A percentile compares a stretch with the other conserved stretches of the same genome.
Evolutionary conservation across 2,329 filamentous ascomycete genomes (phyloP).

Genomic region (Coniochaeta sp.): DNA sequence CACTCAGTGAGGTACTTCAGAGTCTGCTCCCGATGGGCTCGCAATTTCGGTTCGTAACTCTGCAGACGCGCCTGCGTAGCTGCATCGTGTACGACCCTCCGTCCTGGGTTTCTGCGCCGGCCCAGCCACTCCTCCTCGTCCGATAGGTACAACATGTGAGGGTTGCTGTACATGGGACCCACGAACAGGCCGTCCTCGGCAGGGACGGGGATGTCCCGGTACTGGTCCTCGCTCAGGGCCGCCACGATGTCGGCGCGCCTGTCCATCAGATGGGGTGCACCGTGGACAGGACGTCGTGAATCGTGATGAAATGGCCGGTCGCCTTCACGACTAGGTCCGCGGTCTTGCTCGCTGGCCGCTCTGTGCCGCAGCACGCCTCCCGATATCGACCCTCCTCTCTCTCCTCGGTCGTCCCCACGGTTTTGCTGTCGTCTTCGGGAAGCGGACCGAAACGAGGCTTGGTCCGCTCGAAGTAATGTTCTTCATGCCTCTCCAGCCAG

Average conservation of each 20-base stretch:
- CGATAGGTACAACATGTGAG: background rate
- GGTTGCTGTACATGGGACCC: background rate
- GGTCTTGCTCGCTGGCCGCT: background rate
- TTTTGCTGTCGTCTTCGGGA: background rate
- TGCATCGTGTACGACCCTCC: background rate
- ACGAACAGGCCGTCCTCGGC: background rate
- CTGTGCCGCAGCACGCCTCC: background rate
- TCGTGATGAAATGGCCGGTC: background rate
- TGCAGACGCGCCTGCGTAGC: background rate
- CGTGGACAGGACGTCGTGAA: background rate
- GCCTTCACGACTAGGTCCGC: background rate
- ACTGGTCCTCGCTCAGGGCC: background rate
- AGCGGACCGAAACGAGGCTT: background rate
- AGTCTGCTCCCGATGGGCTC: background rate
- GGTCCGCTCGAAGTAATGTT: background rate
- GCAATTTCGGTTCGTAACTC: background rate
- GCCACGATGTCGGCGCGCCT: background rate
- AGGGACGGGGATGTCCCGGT: background rate
- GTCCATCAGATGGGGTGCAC: constrained; percentile 1
- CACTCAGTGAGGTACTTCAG: constrained; percentile 10
- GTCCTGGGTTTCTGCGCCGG: background rate
- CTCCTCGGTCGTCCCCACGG: background rate
- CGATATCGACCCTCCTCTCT: background rate
- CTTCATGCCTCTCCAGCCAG: background rate
- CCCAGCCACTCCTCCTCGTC: constrained; percentile 3